Evolutionary conservation across 129 eudicot genomes (phyloP).

Genomic region (Dittrichia graveolens): DNA sequence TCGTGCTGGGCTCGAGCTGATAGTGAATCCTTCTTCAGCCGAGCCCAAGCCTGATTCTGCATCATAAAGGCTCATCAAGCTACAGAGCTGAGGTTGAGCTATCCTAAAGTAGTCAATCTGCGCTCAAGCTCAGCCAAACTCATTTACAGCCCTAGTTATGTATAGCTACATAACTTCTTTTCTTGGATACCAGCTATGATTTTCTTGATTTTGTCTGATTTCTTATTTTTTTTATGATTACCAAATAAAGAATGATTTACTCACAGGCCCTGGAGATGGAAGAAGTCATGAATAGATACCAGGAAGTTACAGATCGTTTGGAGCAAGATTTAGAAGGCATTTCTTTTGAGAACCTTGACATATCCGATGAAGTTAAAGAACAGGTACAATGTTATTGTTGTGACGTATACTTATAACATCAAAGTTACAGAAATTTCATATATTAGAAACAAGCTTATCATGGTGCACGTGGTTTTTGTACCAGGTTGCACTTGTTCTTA

Average conservation of each 20-base stretch:
- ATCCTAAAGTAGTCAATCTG: too few species aligned
- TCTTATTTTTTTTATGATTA: not conserved
- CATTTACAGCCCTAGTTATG: not conserved
- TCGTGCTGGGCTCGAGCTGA: too few species aligned
- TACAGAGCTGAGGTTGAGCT: too few species aligned
- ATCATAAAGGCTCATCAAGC: too few species aligned
- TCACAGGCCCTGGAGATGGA: slow-evolving; percentile 79
- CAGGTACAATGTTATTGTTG: slow-evolving; percentile 49
- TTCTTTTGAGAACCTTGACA: slow-evolving; percentile 69
- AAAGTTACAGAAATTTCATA: not conserved
- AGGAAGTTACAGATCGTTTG: slow-evolving; percentile 64
- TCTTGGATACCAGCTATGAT: not conserved
- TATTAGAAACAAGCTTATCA: slow-evolving; percentile 4
- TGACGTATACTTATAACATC: not conserved
- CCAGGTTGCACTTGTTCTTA: slow-evolving; percentile 82
- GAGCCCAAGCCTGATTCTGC: too few species aligned
- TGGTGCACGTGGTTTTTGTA: slow-evolving; percentile 3
- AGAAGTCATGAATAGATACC: slow-evolving; percentile 57
- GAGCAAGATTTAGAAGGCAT: slow-evolving; percentile 72
- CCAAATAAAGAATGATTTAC: not conserved
- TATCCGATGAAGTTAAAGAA: slow-evolving; percentile 93
- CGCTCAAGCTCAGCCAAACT: too few species aligned
- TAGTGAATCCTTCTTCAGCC: too few species aligned
- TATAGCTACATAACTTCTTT: not conserved
- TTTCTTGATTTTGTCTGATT: not conserved